phyloP scores from a whole-genome alignment of 2,329 filamentous ascomycete species.

The Aspergillus fumigatiaffinis region DNA sequence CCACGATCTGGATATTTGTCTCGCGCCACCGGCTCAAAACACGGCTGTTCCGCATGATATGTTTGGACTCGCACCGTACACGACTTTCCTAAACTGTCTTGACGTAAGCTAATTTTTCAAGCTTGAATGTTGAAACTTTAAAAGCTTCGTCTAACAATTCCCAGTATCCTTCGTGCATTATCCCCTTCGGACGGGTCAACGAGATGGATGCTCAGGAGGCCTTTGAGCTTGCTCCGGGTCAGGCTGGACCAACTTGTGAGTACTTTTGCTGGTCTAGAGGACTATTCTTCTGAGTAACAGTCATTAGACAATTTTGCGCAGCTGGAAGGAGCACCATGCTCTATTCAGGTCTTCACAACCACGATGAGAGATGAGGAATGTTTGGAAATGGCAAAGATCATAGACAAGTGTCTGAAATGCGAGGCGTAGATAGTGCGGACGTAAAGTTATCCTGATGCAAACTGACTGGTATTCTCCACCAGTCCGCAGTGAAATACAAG shows the following conservation, averaged over 20 bases:
- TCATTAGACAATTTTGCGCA: constrained; percentile 20
- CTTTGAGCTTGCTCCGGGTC: constrained; percentile 9
- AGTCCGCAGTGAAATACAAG: too few relatives aligned
- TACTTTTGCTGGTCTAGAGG: neutral
- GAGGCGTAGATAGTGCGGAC: neutral
- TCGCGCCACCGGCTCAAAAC: constrained; percentile 46
- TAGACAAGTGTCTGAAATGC: constrained; percentile 22
- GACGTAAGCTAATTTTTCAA: constrained; percentile 40
- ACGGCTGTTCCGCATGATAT: constrained; percentile 51
- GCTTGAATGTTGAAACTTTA: too few relatives aligned
- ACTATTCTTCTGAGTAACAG: neutral
- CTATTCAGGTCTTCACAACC: constrained; percentile 25
- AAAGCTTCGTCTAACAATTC: neutral
- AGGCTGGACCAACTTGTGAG: constrained; percentile 20
- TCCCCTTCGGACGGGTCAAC: constrained; percentile 35
- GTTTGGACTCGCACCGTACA: constrained; percentile 34
- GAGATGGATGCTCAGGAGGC: constrained; percentile 9
- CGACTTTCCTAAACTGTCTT: constrained; percentile 47
- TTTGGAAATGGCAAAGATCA: constrained; percentile 20
- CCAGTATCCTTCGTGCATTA: constrained; percentile 48
- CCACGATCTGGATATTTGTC: constrained; percentile 47
- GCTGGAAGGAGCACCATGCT: constrained; percentile 25
- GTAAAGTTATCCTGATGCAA: neutral
- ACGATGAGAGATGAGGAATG: constrained; percentile 29
- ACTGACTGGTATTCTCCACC: neutral